These are phyloP conservation scores for Reutealis trisperma DNA, from an alignment of 345 rosid genomes.

Conservation along the genomic window DNA sequence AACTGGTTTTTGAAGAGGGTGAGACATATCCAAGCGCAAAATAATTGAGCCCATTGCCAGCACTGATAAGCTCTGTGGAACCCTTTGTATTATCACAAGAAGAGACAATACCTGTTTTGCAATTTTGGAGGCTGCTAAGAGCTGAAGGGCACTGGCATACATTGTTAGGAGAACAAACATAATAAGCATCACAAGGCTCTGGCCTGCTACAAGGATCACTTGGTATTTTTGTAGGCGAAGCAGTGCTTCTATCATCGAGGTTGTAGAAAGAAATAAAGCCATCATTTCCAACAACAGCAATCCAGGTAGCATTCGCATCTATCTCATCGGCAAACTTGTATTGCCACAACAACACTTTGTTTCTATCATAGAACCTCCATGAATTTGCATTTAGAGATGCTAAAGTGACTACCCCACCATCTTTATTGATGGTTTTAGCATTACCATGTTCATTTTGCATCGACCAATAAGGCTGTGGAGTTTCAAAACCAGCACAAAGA, in stretches of 20 bases:
- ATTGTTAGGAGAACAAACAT: constrained; percentile 50
- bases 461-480: constrained; percentile 87
- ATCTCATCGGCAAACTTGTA: constrained; percentile 38
- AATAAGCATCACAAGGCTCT: constrained; percentile 61
- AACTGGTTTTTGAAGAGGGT: constrained; percentile 53
- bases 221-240: constrained; percentile 62
- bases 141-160: constrained; percentile 64
- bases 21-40: constrained; percentile 60
- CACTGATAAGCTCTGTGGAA: constrained; percentile 50
- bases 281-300: constrained; percentile 62
- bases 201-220: constrained; percentile 64
- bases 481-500: constrained; percentile 56
- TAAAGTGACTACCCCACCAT: constrained; percentile 41
- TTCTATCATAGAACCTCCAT: constrained; percentile 72
- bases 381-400: constrained; percentile 64
- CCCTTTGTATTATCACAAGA: constrained; percentile 47
- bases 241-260: constrained; percentile 32
- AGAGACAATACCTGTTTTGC: constrained; percentile 55
- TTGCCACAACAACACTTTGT: constrained; percentile 54
- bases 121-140: constrained; percentile 39
- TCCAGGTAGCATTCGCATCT: constrained; percentile 64
- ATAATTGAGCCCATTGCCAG: constrained; percentile 56
- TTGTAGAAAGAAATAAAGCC: constrained; percentile 65
- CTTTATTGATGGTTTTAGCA: constrained; percentile 41
- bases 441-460: constrained; percentile 42